A percentile compares a stretch with the other conserved stretches of the same genome.
Evolutionary conservation across 225 moss, liverwort and hornwort species (phyloP).

Genomic region (Sphagnum contortum): DNA sequence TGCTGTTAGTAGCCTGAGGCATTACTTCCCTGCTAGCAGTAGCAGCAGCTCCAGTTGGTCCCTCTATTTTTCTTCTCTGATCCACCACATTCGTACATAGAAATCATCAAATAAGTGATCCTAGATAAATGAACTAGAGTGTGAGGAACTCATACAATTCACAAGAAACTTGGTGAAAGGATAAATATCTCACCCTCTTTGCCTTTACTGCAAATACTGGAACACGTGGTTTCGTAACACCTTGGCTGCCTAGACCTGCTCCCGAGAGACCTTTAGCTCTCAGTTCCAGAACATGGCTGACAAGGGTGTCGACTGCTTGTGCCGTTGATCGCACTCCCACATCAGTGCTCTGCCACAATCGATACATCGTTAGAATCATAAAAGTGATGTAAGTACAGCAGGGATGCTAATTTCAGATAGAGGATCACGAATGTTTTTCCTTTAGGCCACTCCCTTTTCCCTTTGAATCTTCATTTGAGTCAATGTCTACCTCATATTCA

Average conservation of each 20-base stretch:
- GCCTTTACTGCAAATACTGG: constrained; percentile 36
- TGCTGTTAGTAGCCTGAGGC: too few species aligned
- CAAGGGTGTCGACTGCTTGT: constrained; percentile 19
- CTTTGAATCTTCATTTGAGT: constrained; percentile 16
- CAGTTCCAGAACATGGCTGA: constrained; percentile 18
- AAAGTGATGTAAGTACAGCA: background rate
- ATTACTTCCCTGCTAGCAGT: too few species aligned
- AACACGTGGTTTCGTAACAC: background rate
- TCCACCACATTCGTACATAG: too few species aligned
- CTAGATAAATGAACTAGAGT: too few species aligned
- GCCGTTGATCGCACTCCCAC: constrained; percentile 12
- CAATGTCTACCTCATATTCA: constrained; percentile 29
- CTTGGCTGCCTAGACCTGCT: background rate
- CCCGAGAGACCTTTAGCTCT: constrained; percentile 23
- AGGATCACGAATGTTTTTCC: constrained; percentile 5
- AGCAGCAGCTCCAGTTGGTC: too few species aligned
- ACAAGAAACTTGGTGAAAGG: too few species aligned
- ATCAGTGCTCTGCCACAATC: constrained; percentile 3
- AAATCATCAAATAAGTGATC: too few species aligned
- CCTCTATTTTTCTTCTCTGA: too few species aligned
- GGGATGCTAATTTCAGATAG: background rate
- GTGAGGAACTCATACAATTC: too few species aligned
- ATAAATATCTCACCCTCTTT: constrained; percentile 4
- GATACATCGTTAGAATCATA: background rate
- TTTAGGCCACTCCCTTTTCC: constrained; percentile 10